Base-by-base conservation (phyloP, 2,329 filamentous ascomycete species). In the Pseudogymnoascus sp. region DNA sequence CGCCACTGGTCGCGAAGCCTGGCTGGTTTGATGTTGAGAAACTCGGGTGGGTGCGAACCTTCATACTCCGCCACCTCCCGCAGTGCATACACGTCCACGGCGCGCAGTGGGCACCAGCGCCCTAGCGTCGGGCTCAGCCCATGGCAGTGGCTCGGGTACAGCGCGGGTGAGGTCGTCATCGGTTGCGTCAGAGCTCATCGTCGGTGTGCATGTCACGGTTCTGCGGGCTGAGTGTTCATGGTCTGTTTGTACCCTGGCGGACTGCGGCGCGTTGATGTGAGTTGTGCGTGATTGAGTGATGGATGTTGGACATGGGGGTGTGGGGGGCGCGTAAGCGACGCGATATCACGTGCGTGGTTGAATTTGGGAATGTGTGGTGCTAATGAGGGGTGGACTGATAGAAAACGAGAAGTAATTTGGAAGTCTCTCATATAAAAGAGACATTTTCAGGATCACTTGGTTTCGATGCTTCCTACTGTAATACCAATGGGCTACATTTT, bases 111-210 rank as follows among this genome's bases (percentile, higher is more conserved):
- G 68, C 82, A 86, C 83, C 83, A 88, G 65, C 72, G 77, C 64
- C 80, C 81, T 69, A 82, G 79, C 29, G 85, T 88, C 3, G 83
- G 84, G 14, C 86, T 85, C 31, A 86, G 77, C 65, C 81, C 76
- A 71, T 87, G 86, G 72, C 85, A 87, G 73, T 86, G 86, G 64
- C 82, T 80, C 7, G 83, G 84, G 68, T 88, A 88, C 68, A 82
- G 74, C 62, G 67, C 67, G 65, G 74, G 69, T 64, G 62, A 42
- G 38, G 63, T 61, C 59, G 62, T 29, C 53, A 50, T 37, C 50
- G 26, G 50, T 56, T 56, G 50, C 29, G 50, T n/a, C 50, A 33
- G 61, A 33, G 61, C 38, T 60, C 61, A 62, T 62, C 26, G 61
- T 61, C 59, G 59, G 35, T 16, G 59, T 8, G 10, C 61, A 61